Conservation (phyloP, 2,329 filamentous ascomycete species). For the Aspergillus fructus region DNA sequence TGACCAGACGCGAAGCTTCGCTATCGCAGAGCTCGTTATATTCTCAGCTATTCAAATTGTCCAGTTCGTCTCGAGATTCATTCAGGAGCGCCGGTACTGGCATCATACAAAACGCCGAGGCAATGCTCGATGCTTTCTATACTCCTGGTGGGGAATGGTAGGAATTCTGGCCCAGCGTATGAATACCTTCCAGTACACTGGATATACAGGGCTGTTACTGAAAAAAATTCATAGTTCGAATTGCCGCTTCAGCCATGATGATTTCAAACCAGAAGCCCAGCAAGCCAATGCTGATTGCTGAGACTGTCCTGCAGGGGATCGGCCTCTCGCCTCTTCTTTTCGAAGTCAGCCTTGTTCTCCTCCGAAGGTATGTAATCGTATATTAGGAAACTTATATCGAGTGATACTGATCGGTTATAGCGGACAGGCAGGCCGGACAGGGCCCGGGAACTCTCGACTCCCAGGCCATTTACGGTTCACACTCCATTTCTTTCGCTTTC, state of each 20-base stretch:
- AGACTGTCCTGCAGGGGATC: constrained; percentile 24
- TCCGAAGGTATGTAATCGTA: constrained; percentile 22
- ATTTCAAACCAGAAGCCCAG: constrained; percentile 19
- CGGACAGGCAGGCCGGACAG: constrained; percentile 27
- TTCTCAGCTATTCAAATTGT: constrained; percentile 23
- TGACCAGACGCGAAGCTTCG: constrained; percentile 16
- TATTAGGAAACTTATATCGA: neutral
- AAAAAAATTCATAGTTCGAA: constrained; percentile 22
- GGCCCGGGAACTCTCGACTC: constrained; percentile 26
- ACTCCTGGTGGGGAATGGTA: constrained; percentile 29
- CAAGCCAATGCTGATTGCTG: constrained; percentile 21
- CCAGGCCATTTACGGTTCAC: constrained; percentile 21
- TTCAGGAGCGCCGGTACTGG: constrained; percentile 30
- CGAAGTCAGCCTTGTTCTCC: constrained; percentile 28
- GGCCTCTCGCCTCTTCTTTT: constrained; percentile 31
- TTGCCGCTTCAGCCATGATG: constrained; percentile 24
- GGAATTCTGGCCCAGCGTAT: constrained; percentile 27
- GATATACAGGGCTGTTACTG: neutral
- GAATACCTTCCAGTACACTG: neutral
- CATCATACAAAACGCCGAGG: constrained; percentile 22
- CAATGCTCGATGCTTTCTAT: constrained; percentile 20
- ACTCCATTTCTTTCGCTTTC: constrained; percentile 28
- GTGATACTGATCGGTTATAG: constrained; percentile 12
- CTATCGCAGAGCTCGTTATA: constrained; percentile 25
- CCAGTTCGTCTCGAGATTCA: constrained; percentile 23